phyloP scores from a whole-genome alignment of 805 yeast species.

The Saccharomycopsis fermentans region DNA sequence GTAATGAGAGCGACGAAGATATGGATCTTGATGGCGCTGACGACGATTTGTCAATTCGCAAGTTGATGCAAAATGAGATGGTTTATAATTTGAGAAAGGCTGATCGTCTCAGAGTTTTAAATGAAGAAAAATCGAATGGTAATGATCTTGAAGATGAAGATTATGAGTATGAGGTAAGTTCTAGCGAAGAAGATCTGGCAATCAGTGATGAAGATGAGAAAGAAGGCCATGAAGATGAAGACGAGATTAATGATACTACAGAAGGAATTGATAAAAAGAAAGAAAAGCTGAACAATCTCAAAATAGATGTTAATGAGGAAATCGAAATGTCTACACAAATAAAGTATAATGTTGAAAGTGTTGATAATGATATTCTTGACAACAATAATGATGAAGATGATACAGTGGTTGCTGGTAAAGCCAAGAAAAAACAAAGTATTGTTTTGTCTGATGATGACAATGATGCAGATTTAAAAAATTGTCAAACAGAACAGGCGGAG shows the following conservation, averaged over 20 bases:
- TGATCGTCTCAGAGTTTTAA: slow-evolving; percentile 3
- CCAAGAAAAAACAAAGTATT: background rate
- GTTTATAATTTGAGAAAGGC: slow-evolving; percentile 7
- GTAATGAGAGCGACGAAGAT: background rate
- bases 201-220: slow-evolving; percentile 2
- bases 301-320: background rate
- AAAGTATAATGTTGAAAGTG: background rate
- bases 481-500: background rate
- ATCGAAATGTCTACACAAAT: background rate
- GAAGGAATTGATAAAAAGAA: background rate
- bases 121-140: background rate
- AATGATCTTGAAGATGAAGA: slow-evolving; percentile 7
- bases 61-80: slow-evolving; percentile 13
- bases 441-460: background rate
- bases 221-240: background rate
- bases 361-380: background rate
- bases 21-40: background rate
- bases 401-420: background rate
- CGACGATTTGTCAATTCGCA: slow-evolving; percentile 7
- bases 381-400: slow-evolving; percentile 4
- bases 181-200: background rate
- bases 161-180: slow-evolving; percentile 5
- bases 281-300: background rate
- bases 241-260: background rate
- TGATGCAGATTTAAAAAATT: background rate